Evolutionary conservation across 2,329 filamentous ascomycete species (phyloP).

Genomic region (Calonectria multiphialidica): DNA sequence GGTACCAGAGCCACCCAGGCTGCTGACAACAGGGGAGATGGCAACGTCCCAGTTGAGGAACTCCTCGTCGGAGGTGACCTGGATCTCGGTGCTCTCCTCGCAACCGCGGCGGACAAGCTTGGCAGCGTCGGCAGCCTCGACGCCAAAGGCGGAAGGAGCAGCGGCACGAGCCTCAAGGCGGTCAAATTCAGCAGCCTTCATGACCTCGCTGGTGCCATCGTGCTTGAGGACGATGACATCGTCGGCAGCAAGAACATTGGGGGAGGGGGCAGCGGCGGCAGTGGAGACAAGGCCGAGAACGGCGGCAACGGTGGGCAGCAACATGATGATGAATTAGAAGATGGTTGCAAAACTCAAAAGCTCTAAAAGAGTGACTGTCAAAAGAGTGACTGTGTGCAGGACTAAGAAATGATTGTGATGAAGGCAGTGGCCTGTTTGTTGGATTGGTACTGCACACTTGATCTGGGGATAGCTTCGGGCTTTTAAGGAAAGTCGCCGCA

Average conservation of each 20-base stretch:
- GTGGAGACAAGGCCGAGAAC: conserved; percentile 32
- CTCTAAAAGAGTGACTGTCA: conserved; percentile 1
- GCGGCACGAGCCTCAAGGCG: conserved; percentile 23
- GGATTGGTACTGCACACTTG: not conserved
- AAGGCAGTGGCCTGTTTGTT: not conserved
- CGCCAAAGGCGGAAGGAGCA: not conserved
- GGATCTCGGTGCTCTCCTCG: conserved; percentile 35
- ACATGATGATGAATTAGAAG: conserved; percentile 17
- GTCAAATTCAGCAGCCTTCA: conserved; percentile 35
- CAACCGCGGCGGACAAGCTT: conserved; percentile 24
- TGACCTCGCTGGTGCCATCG: conserved; percentile 33
- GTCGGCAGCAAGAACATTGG: conserved; percentile 24
- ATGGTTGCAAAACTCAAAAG: not conserved
- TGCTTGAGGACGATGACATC: conserved; percentile 35
- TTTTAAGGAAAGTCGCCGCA: not conserved
- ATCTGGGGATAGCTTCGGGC: not conserved
- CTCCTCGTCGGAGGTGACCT: conserved; percentile 33
- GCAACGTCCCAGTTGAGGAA: conserved; percentile 40
- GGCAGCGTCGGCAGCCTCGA: not conserved
- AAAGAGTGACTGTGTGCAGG: not conserved
- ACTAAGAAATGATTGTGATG: not conserved
- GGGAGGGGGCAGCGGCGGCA: conserved; percentile 27
- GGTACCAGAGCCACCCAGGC: conserved; percentile 24
- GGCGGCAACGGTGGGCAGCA: conserved; percentile 31
- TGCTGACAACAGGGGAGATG: conserved; percentile 39